Evolutionary conservation across 2,329 filamentous ascomycete genomes (phyloP).

Genomic region (Ceratocystis colombiana): DNA sequence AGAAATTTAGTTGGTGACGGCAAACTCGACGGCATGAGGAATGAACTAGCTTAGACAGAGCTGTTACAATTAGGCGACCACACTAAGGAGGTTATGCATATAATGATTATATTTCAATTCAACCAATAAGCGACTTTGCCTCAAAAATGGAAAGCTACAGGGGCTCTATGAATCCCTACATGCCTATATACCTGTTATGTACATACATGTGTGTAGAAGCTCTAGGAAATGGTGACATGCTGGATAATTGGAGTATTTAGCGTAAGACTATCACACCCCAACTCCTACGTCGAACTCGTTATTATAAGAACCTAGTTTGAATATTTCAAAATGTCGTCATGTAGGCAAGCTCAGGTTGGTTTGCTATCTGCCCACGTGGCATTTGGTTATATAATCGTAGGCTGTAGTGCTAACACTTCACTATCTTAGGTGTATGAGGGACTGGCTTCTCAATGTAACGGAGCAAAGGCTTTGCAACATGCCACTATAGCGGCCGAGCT

Average conservation of each 20-base stretch:
- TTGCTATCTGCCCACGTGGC: neutral
- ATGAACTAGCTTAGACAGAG: neutral
- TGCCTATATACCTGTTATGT: neutral
- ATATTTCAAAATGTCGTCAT: neutral
- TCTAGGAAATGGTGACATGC: neutral
- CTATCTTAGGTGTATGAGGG: constrained; percentile 34
- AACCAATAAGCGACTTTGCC: neutral
- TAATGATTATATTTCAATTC: neutral
- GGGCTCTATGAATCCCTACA: neutral
- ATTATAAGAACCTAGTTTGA: neutral
- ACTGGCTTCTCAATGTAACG: constrained; percentile 32
- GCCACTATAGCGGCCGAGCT: constrained; percentile 69
- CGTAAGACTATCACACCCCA: neutral
- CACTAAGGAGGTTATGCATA: neutral
- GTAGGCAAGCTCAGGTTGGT: constrained; percentile 15
- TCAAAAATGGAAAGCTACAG: neutral
- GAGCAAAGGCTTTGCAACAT: constrained; percentile 56
- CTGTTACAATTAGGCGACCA: neutral
- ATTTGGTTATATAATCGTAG: neutral
- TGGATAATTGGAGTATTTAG: neutral
- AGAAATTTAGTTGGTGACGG: constrained; percentile 2
- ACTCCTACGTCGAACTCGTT: neutral
- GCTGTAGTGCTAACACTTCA: neutral
- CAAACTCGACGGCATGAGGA: neutral
- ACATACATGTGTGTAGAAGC: neutral